These are phyloP conservation scores for Rubia tinctorum DNA, from an alignment of 305 asterid genomes.

Conservation along the genomic window DNA sequence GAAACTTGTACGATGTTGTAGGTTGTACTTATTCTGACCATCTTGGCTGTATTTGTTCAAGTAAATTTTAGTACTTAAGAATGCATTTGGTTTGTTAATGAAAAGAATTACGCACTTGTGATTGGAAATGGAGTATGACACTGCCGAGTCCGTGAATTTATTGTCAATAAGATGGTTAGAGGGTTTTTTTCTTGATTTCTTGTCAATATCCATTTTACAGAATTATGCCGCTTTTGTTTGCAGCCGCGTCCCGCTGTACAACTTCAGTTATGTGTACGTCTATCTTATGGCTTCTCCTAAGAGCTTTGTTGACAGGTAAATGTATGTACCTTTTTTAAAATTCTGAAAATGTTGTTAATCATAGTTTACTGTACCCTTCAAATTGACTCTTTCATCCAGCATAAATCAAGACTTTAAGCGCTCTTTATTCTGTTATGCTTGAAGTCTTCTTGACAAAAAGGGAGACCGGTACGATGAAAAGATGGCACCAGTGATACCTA, in stretches of 20 bases:
- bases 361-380: conserved; percentile 5
- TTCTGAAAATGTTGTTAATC: conserved; percentile 1
- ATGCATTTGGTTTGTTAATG: too few relatives aligned
- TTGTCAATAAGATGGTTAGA: not conserved
- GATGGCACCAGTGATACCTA: conserved; percentile 88
- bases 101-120: too few relatives aligned
- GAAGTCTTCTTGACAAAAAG: conserved; percentile 77
- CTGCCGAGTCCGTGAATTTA: not conserved
- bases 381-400: not conserved
- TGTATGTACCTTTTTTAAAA: conserved; percentile 1
- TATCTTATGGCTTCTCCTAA: conserved; percentile 77
- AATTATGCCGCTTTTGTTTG: conserved; percentile 19
- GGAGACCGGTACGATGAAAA: conserved; percentile 76
- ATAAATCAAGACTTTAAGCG: not conserved
- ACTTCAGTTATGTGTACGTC: conserved; percentile 81
- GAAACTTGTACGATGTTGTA: not conserved
- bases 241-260: conserved; percentile 96
- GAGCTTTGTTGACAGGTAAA: conserved; percentile 98
- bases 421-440: conserved; percentile 13
- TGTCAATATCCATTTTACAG: not conserved
- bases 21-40: not conserved
- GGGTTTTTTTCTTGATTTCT: not conserved
- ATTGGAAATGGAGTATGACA: not conserved
- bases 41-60: not conserved
- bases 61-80: not conserved